A percentile compares a stretch with the other conserved stretches of the same genome.
These are phyloP conservation scores for Colletotrichum liaoningense DNA, from an alignment of 2,329 filamentous ascomycete species.

Conservation along the genomic window DNA sequence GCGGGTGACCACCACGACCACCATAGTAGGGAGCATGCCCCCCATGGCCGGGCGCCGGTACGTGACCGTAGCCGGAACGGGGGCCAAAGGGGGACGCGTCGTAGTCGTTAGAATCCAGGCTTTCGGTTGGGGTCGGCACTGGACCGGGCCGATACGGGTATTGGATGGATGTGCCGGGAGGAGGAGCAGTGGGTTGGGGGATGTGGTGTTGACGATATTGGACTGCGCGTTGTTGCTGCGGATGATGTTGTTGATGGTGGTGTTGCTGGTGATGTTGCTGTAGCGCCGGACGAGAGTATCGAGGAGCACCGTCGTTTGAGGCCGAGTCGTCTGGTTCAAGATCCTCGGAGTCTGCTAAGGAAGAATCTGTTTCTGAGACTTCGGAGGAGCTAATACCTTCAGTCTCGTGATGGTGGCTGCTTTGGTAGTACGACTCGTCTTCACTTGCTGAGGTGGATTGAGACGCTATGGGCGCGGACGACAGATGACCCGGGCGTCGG, in stretches of 20 bases:
- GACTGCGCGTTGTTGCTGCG: constrained; percentile 1
- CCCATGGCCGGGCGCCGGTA: constrained; percentile 35
- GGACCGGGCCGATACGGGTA: constrained; percentile 54
- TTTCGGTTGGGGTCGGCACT: constrained; percentile 66
- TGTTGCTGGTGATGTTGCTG: not conserved
- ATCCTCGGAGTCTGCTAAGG: constrained; percentile 54
- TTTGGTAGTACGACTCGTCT: constrained; percentile 48
- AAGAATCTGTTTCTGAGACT: constrained; percentile 47
- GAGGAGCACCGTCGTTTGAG: constrained; percentile 56
- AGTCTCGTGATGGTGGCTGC: constrained; percentile 40
- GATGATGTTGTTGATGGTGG: not conserved
- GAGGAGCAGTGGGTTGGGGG: constrained; percentile 35
- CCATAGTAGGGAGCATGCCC: constrained; percentile 45
- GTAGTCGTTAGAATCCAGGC: constrained; percentile 75
- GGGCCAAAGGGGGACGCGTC: constrained; percentile 51
- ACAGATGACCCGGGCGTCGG: constrained; percentile 38
- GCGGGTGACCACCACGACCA: constrained; percentile 40
- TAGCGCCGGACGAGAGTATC: constrained; percentile 27
- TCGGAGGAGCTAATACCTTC: constrained; percentile 44
- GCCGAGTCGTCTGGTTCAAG: constrained; percentile 66
- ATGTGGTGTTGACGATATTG: not conserved
- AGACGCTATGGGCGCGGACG: constrained; percentile 39
- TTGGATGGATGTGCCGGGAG: constrained; percentile 33
- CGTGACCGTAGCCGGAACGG: constrained; percentile 30
- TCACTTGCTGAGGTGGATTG: constrained; percentile 51